phyloP scores from a whole-genome alignment of 2,329 filamentous ascomycete species.

The Emydomyces testavorans region DNA sequence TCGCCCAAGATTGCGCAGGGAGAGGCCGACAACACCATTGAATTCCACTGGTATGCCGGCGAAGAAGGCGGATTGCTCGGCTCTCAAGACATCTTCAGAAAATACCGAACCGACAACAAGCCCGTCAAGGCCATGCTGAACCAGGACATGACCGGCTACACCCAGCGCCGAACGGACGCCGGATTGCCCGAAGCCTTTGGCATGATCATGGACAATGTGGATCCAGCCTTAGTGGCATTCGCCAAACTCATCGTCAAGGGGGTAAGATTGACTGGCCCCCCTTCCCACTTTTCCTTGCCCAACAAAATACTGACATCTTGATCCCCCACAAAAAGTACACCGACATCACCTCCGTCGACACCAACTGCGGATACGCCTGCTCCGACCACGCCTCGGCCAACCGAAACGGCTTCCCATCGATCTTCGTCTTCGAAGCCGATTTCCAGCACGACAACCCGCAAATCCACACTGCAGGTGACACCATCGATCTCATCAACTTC shows the following conservation, averaged over 20 bases:
- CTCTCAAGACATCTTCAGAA: slow-evolving; percentile 6
- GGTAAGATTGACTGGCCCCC: not conserved
- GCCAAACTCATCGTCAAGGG: slow-evolving; percentile 6
- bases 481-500: slow-evolving; percentile 1
- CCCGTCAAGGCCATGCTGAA: slow-evolving; percentile 12
- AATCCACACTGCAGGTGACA: slow-evolving; percentile 9
- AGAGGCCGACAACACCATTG: slow-evolving; percentile 10
- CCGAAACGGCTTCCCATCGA: slow-evolving; percentile 8
- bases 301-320: not conserved
- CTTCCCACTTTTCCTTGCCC: not conserved
- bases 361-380: slow-evolving; percentile 9
- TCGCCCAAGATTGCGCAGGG: slow-evolving; percentile 2
- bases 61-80: slow-evolving; percentile 10
- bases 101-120: not conserved
- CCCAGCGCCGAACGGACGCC: not conserved
- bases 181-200: slow-evolving; percentile 10
- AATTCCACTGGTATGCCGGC: slow-evolving; percentile 13
- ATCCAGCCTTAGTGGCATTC: slow-evolving; percentile 5
- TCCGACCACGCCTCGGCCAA: slow-evolving; percentile 9
- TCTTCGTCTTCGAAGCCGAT: slow-evolving; percentile 3
- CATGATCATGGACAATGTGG: slow-evolving; percentile 3
- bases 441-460: not conserved
- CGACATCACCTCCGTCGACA: not conserved
- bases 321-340: slow-evolving; percentile 10
- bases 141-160: slow-evolving; percentile 11